A percentile compares a stretch with the other conserved stretches of the same genome.
Conservation (phyloP, 2,329 filamentous ascomycete genomes). For the Fusarium globosum region DNA sequence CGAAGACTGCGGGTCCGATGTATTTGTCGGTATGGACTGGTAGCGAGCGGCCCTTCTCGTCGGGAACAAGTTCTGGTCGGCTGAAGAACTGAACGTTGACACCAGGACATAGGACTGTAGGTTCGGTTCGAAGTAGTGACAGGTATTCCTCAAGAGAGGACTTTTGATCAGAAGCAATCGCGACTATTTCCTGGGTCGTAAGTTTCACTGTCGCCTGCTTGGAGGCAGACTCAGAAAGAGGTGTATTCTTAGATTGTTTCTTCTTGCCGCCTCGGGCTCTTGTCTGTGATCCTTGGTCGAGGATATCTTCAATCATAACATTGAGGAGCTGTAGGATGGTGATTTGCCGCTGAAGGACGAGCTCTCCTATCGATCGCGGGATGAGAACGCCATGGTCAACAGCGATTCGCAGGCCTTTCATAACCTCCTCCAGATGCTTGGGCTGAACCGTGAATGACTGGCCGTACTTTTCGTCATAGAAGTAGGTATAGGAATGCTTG, state of each 20-base stretch:
- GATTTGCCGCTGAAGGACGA: constrained; percentile 55
- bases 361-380: constrained; percentile 46
- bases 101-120: constrained; percentile 47
- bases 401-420: too few species aligned
- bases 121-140: constrained; percentile 47
- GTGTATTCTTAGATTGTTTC: too few species aligned
- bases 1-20: constrained; percentile 56
- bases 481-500: too few species aligned
- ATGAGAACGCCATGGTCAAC: constrained; percentile 11
- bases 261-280: too few species aligned
- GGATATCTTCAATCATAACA: constrained; percentile 56
- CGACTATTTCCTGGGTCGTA: constrained; percentile 47
- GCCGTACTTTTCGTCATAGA: too few species aligned
- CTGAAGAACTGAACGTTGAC: constrained; percentile 55
- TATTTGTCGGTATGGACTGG: constrained; percentile 54
- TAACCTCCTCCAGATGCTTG: too few species aligned
- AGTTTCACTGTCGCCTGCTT: constrained; percentile 42
- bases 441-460: too few species aligned
- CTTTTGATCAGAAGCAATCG: constrained; percentile 50
- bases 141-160: constrained; percentile 50
- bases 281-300: constrained; percentile 45
- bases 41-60: constrained; percentile 56
- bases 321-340: constrained; percentile 53
- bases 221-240: constrained; percentile 47
- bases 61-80: constrained; percentile 55